Conservation (phyloP, 306 rosid genomes). For the Datisca glomerata region DNA sequence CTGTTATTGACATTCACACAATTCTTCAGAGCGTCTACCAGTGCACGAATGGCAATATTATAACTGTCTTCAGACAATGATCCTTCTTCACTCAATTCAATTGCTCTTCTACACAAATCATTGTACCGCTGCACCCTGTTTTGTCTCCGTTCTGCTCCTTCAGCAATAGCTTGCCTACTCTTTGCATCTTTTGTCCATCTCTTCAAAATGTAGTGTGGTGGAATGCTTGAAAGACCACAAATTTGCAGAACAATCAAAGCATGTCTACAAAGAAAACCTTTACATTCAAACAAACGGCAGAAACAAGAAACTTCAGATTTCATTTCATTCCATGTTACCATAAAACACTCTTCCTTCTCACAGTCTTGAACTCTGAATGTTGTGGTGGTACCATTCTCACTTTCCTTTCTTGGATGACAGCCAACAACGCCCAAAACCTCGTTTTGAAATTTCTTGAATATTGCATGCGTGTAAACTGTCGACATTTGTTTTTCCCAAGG, state of each 20-base stretch:
- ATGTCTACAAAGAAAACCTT: slow-evolving; percentile 89
- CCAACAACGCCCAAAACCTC: slow-evolving; percentile 94
- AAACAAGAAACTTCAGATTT: slow-evolving; percentile 72
- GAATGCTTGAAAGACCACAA: slow-evolving; percentile 72
- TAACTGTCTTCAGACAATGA: slow-evolving; percentile 68
- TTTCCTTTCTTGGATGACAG: slow-evolving; percentile 64
- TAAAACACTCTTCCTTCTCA: slow-evolving; percentile 60
- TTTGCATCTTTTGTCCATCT: slow-evolving; percentile 93
- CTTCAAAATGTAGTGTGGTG: slow-evolving; percentile 57
- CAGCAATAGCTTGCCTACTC: slow-evolving; percentile 31
- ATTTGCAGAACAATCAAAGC: slow-evolving; percentile 78
- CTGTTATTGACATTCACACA: slow-evolving; percentile 74
- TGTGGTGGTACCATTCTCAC: slow-evolving; percentile 43
- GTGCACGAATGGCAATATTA: slow-evolving; percentile 47
- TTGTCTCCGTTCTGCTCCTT: slow-evolving; percentile 35
- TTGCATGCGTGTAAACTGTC: slow-evolving; percentile 71
- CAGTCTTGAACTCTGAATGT: slow-evolving; percentile 72
- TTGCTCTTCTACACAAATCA: slow-evolving; percentile 66
- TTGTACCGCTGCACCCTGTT: slow-evolving; percentile 71
- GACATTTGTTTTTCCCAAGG: slow-evolving; percentile 98
- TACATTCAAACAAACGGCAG: slow-evolving; percentile 74
- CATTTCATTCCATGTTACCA: slow-evolving; percentile 56
- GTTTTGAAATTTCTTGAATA: slow-evolving; percentile 79
- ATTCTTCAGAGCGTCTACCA: slow-evolving; percentile 65
- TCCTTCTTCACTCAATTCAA: slow-evolving; percentile 91